A percentile compares a stretch with the other conserved stretches of the same genome.
Evolutionary conservation across 1,284 basidiomycete genomes (phyloP).

Genomic region (Bothia castanella): DNA sequence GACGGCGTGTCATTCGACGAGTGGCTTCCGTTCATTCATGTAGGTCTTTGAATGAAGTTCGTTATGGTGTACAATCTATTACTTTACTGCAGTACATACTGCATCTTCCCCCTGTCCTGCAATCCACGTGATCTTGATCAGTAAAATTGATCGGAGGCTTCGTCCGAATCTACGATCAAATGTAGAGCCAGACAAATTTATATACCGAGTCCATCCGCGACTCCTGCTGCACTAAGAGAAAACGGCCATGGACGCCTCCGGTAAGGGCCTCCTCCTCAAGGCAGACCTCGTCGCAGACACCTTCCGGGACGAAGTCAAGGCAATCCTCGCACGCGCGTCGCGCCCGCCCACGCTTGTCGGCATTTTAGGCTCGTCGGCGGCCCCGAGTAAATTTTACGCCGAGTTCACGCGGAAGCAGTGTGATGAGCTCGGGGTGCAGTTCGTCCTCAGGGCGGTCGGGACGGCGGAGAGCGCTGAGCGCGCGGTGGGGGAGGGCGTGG

Average conservation of each 20-base stretch:
- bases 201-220: slow-evolving; percentile 16
- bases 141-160: not conserved
- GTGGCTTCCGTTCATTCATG: not conserved
- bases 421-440: slow-evolving; percentile 83
- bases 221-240: not conserved
- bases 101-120: no score
- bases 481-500: slow-evolving; percentile 68
- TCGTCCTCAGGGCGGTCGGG: slow-evolving; percentile 73
- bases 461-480: slow-evolving; percentile 48
- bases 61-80: no score
- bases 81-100: no score
- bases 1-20: not conserved
- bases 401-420: slow-evolving; percentile 94
- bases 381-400: slow-evolving; percentile 88
- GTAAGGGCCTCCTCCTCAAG: slow-evolving; percentile 73
- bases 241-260: slow-evolving; percentile 29
- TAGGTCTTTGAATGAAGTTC: no score
- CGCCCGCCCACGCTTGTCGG: slow-evolving; percentile 80
- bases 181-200: not conserved
- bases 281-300: slow-evolving; percentile 66
- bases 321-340: slow-evolving; percentile 39
- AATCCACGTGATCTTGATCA: slow-evolving; percentile 1
- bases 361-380: slow-evolving; percentile 84
- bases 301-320: slow-evolving; percentile 66
- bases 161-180: no score